Base-by-base conservation (phyloP, 164 flowering plant species). In the Nymphaea colorata region DNA sequence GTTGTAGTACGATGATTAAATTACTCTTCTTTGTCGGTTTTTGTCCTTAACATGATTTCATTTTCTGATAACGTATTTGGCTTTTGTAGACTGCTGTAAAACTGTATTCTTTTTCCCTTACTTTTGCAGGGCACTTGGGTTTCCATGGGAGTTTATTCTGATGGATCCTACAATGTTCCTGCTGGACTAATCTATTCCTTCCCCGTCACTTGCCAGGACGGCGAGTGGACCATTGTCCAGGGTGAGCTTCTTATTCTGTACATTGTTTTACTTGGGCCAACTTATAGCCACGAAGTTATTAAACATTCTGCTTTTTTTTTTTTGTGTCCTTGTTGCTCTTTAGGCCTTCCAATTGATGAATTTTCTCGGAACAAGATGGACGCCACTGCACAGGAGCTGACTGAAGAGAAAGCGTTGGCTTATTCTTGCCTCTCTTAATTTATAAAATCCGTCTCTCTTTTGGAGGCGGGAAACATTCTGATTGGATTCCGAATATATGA, bases 91-190 rank as follows among this genome's bases (percentile, higher is more conserved):
- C 36, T 25, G 36, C 36, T 25, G 36, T 25, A 25, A 25, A 25
- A 25, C 36, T 25, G 36, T 25, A 25, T 25, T 25, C 36, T 25
- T 25, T 25, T 25, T 25, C 36, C 36, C 36, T 41, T 71, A 62
- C 74, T 60, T 5, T 45, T 17, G 17, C 8, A 92, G 98, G 98
- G 98, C n/a, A 88, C 96, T 53, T 92, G 85, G 84, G 98, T 92
- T 42, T 92, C 98, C 62, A 92, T 92, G 98, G 98, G 98, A 45
- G 96, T 92, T 2, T 92, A 88, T 82, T 90, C 96, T 69, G 98
- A 92, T 79, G 98, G 98, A 61, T 92, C 98, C 47, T 92, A 92
- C 83, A 79, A 88, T 69, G 91, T 90, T 5, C 98, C 98, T 4
- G 80, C 96, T 65, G 98, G 98, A 4, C 89, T 92, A 57, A 85